Conservation (phyloP, 1,284 basidiomycete genomes). For the Cryptococcus neoformans region DNA sequence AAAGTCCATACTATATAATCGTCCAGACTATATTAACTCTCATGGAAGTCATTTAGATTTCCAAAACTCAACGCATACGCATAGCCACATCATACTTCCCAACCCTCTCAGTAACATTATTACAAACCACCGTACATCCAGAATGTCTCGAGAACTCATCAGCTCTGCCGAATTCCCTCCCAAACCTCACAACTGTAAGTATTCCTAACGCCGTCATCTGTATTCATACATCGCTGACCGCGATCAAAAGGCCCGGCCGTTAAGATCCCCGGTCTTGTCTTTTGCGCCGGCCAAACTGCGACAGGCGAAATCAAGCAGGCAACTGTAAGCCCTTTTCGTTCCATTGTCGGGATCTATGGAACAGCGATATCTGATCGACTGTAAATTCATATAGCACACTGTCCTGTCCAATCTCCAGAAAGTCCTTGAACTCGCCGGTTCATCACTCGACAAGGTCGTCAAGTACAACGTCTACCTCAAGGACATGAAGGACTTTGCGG, state of each 20-base stretch:
- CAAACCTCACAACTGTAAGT: slow-evolving; percentile 38
- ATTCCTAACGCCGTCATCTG: neutral
- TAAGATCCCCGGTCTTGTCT: slow-evolving; percentile 37
- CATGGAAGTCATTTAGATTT: neutral
- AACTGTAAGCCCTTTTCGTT: slow-evolving; percentile 17
- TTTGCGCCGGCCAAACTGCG: slow-evolving; percentile 34
- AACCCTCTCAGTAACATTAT: no score
- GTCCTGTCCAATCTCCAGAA: slow-evolving; percentile 23
- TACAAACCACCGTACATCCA: no score
- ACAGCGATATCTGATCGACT: neutral
- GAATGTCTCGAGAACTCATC: slow-evolving; percentile 21
- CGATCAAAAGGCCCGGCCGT: slow-evolving; percentile 23
- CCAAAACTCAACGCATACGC: no score
- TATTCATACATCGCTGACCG: neutral
- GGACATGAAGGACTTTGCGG: slow-evolving; percentile 27
- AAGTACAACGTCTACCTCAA: slow-evolving; percentile 60
- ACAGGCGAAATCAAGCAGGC: slow-evolving; percentile 33
- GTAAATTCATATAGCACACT: neutral
- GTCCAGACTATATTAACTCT: neutral
- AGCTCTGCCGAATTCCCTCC: slow-evolving; percentile 29
- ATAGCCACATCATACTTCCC: no score
- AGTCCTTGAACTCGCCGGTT: slow-evolving; percentile 34
- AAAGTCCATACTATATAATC: neutral
- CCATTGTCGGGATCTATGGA: neutral
- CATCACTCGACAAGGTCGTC: slow-evolving; percentile 76